phyloP scores from a whole-genome alignment of 2,329 filamentous ascomycete genomes.

The Anthostomella pinea region DNA sequence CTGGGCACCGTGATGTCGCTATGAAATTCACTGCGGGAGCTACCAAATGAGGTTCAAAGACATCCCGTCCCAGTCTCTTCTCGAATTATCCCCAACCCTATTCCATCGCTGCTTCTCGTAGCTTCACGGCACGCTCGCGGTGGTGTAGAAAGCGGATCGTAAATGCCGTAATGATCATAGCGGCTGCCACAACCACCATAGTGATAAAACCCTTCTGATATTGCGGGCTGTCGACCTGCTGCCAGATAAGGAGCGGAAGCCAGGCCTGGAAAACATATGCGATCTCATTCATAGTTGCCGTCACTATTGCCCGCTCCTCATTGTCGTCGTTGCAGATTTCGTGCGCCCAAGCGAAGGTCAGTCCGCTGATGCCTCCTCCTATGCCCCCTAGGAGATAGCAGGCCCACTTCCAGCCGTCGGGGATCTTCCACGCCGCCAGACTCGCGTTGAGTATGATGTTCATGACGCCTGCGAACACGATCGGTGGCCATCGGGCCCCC shows the following conservation, averaged over 20 bases:
- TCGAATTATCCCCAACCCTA: conserved; percentile 16
- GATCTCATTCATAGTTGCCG: conserved; percentile 66
- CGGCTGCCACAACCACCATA: conserved; percentile 45
- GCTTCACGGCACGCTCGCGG: conserved; percentile 34
- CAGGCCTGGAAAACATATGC: conserved; percentile 68
- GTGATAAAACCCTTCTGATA: conserved; percentile 62
- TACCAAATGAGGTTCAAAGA: too few relatives aligned
- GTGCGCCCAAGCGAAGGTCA: conserved; percentile 48
- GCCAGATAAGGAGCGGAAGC: conserved; percentile 65
- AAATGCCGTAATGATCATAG: conserved; percentile 50
- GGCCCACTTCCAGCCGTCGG: conserved; percentile 59
- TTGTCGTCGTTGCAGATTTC: conserved; percentile 51
- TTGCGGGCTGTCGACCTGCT: conserved; percentile 58
- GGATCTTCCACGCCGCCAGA: conserved; percentile 43
- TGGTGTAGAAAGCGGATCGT: conserved; percentile 44
- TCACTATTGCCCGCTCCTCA: conserved; percentile 65
- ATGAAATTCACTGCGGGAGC: too few relatives aligned
- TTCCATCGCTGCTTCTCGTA: conserved; percentile 6
- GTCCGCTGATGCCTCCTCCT: conserved; percentile 44
- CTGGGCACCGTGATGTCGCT: too few relatives aligned
- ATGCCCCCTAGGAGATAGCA: conserved; percentile 58
- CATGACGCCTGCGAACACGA: conserved; percentile 51
- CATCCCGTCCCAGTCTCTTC: conserved; percentile 20
- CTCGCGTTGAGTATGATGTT: conserved; percentile 41
- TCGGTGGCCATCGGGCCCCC: conserved; percentile 61